Evolutionary conservation across 106 monocot species (phyloP), one percentile per base, ranked within the genome.

Genomic region (Dactylorhiza incarnata): DNA sequence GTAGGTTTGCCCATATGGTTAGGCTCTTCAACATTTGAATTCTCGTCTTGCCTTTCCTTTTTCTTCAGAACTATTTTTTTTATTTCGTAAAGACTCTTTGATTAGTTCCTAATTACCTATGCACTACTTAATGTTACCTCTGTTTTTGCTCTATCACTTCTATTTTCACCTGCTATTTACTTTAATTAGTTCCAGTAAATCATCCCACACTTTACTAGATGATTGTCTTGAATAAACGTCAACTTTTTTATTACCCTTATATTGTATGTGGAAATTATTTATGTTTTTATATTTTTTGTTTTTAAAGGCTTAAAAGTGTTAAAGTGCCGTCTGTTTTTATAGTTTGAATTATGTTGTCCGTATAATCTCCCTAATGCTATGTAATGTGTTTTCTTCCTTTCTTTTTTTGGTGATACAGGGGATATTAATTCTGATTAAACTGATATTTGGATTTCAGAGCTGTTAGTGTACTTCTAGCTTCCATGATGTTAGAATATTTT

Each of bases 1-100:
- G 97, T 97, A 80, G 51, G 89, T 69, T 44, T 74, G 44, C 49
- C 22, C 16, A 13, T 46, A 48, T 72, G 49, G 10, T 22, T 72
- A 19, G 48, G 20, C 20, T 72, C 8, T 72, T 72, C 69, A 22
- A 49, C 5, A 49, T 29, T 1, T 48, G 49, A 49, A 49, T 72
- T 10, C 47, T 48, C 23, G 9, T 2, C 0, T 72, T 72, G 43
- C 45, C 45, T 3, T 45, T 11, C 11, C 11, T 48, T 46, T 49
- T 49, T 49, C 22, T 49, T 23, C 44, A 45, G 5, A 49, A 3
- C 72, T 23, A 2, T 49, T 9, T 20, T 48, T 46, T 69, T 69
- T 22, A 15, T 61, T 0, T 17, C 8, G 3, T 69, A 69, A 46
- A 12, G 16, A 46, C 17, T 46, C 69, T 69, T 17, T 45, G 17